Evolutionary conservation across 2,329 filamentous ascomycete species (phyloP).

Genomic region (Thelonectria olida): DNA sequence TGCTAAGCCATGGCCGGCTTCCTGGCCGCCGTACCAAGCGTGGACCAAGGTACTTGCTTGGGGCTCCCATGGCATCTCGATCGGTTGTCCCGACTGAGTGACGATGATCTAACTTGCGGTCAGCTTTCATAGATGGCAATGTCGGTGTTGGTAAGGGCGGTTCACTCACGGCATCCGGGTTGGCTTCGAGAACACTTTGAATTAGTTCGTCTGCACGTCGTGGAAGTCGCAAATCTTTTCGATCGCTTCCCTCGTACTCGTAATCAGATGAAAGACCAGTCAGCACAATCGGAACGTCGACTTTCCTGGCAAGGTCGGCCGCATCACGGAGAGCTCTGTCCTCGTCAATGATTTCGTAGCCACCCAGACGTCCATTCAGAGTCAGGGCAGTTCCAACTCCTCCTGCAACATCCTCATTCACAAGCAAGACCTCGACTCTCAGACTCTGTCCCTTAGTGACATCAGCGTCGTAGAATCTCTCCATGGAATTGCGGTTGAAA

Average conservation of each 20-base stretch:
- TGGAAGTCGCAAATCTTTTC: slow-evolving; percentile 8
- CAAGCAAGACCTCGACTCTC: slow-evolving; percentile 27
- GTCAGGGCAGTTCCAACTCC: slow-evolving; percentile 35
- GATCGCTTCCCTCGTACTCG: slow-evolving; percentile 58
- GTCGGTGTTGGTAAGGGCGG: slow-evolving; percentile 12
- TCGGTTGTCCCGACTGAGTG: slow-evolving; percentile 27
- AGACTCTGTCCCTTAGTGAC: slow-evolving; percentile 13
- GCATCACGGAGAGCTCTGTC: slow-evolving; percentile 47
- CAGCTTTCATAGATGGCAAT: slow-evolving; percentile 37
- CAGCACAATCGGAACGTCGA: slow-evolving; percentile 63
- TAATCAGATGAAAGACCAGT: slow-evolving; percentile 64
- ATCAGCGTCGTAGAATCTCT: slow-evolving; percentile 22
- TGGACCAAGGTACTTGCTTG: slow-evolving; percentile 4
- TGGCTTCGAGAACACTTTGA: slow-evolving; percentile 10
- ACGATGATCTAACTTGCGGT: slow-evolving; percentile 22
- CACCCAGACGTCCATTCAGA: slow-evolving; percentile 28
- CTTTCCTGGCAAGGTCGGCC: slow-evolving; percentile 37
- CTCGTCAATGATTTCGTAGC: slow-evolving; percentile 31
- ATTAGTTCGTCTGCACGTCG: slow-evolving; percentile 10
- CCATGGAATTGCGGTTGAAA: slow-evolving; percentile 40
- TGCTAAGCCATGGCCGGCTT: slow-evolving; percentile 14
- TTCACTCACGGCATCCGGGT: slow-evolving; percentile 17
- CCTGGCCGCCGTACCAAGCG: slow-evolving; percentile 22
- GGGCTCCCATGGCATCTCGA: slow-evolving; percentile 19
- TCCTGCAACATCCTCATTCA: slow-evolving; percentile 31